Evolutionary conservation across 2,329 filamentous ascomycete species (phyloP).

Genomic region (Botrytis byssoidea): DNA sequence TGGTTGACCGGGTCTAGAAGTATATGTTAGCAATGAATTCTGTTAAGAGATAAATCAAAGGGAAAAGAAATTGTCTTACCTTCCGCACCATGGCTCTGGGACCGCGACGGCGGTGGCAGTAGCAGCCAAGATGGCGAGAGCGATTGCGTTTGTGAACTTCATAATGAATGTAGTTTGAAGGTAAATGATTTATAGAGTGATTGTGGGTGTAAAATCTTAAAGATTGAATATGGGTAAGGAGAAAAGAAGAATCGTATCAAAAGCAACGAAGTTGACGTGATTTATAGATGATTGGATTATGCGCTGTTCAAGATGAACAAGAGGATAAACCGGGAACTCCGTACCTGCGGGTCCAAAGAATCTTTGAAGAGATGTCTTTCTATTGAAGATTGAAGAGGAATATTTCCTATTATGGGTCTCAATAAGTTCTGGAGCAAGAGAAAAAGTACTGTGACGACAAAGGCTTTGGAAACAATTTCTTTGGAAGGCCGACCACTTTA

Average conservation of each 20-base stretch:
- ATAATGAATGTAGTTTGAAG: conserved; percentile 17
- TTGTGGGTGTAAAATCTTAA: conserved; percentile 5
- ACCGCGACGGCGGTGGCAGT: conserved; percentile 16
- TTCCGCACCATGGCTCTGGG: conserved; percentile 20
- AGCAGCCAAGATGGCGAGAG: conserved; percentile 20
- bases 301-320: not conserved
- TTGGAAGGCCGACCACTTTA: not conserved
- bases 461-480: not conserved
- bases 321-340: not conserved
- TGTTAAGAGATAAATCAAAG: not conserved
- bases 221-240: conserved; percentile 10
- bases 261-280: not conserved
- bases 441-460: not conserved
- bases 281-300: not conserved
- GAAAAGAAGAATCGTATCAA: not conserved
- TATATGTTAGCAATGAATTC: not conserved
- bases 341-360: not conserved
- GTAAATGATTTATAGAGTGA: not conserved
- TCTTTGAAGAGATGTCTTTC: not conserved
- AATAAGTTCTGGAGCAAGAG: not conserved
- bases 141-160: conserved; percentile 23
- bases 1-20: conserved; percentile 13
- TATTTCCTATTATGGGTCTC: not conserved
- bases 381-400: not conserved
- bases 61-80: not conserved